Evolutionary conservation across 2,329 filamentous ascomycete species (phyloP).

Genomic region (Colletotrichum lentis): DNA sequence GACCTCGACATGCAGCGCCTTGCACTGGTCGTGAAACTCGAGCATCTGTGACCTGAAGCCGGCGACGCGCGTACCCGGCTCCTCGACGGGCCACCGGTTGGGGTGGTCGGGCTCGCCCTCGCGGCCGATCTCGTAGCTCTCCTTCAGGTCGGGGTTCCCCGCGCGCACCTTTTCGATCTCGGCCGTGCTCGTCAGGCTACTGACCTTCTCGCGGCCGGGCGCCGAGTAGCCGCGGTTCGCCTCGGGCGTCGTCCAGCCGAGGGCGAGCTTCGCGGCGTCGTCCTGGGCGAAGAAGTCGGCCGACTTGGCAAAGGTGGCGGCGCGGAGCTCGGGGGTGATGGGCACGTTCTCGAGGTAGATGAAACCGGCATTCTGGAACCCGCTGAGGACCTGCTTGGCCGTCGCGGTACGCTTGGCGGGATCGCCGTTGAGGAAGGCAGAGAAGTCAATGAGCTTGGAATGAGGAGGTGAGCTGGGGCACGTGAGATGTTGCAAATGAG

Average conservation of each 20-base stretch:
- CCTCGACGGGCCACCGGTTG: conserved; percentile 77
- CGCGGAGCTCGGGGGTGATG: conserved; percentile 67
- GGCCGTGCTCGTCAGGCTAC: conserved; percentile 59
- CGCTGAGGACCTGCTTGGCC: conserved; percentile 76
- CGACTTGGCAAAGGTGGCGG: conserved; percentile 71
- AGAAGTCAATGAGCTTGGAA: conserved; percentile 81
- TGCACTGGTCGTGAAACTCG: conserved; percentile 77
- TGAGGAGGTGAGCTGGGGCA: conserved; percentile 28
- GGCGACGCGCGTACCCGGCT: conserved; percentile 57
- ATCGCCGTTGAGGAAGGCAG: conserved; percentile 71
- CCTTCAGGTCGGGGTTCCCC: conserved; percentile 70
- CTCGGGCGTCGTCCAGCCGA: conserved; percentile 76
- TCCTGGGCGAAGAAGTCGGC: conserved; percentile 75
- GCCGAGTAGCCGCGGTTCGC: conserved; percentile 79
- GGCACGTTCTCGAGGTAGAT: conserved; percentile 86
- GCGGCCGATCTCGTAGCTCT: conserved; percentile 71
- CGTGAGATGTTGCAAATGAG: conserved; percentile 41
- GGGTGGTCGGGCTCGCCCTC: conserved; percentile 67
- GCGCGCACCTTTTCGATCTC: conserved; percentile 68
- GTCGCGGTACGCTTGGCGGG: conserved; percentile 67
- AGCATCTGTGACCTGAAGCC: conserved; percentile 78
- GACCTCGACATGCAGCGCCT: conserved; percentile 75
- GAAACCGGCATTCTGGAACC: conserved; percentile 88
- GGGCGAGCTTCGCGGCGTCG: conserved; percentile 66
- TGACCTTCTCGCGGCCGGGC: conserved; percentile 76